Conservation (phyloP, 768 basidiomycete species). For the Xerocomellus chrysenteron region DNA sequence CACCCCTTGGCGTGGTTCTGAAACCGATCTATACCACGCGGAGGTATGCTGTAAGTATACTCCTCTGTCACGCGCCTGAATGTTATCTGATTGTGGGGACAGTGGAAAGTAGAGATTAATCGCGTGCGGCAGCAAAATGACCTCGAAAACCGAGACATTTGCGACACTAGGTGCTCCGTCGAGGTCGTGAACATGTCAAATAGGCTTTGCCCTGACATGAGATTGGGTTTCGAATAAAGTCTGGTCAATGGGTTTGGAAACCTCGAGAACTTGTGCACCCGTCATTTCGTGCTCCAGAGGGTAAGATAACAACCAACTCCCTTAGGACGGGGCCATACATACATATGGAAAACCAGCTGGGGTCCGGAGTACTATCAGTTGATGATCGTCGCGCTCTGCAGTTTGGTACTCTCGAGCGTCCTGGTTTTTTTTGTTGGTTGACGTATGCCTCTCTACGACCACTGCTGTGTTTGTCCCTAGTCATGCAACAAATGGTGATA, state of each 20-base stretch:
- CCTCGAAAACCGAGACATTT: too few relatives aligned
- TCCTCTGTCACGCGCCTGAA: too few relatives aligned
- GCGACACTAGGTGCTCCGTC: too few relatives aligned
- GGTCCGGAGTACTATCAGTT: conserved; percentile 61
- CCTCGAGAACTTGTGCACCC: conserved; percentile 53
- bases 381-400: conserved; percentile 49
- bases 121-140: too few relatives aligned
- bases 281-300: not conserved
- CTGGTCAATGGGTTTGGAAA: conserved; percentile 61
- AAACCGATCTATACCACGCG: too few relatives aligned
- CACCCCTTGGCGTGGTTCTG: too few relatives aligned
- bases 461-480: conserved; percentile 22
- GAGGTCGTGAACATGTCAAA: too few relatives aligned
- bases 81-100: too few relatives aligned
- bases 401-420: conserved; percentile 31
- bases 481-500: conserved; percentile 44
- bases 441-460: too few relatives aligned
- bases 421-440: conserved; percentile 24
- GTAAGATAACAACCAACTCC: not conserved
- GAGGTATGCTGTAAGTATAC: too few relatives aligned
- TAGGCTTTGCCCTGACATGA: too few relatives aligned
- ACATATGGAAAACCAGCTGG: conserved; percentile 62
- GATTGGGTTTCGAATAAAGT: conserved; percentile 5
- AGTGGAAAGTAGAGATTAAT: too few relatives aligned
- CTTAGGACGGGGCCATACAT: conserved; percentile 53